Percentiles rank a stretch among this genome's conserved stretches.
Conservation (phyloP, 2,329 filamentous ascomycete genomes). For the Didymella exigua region DNA sequence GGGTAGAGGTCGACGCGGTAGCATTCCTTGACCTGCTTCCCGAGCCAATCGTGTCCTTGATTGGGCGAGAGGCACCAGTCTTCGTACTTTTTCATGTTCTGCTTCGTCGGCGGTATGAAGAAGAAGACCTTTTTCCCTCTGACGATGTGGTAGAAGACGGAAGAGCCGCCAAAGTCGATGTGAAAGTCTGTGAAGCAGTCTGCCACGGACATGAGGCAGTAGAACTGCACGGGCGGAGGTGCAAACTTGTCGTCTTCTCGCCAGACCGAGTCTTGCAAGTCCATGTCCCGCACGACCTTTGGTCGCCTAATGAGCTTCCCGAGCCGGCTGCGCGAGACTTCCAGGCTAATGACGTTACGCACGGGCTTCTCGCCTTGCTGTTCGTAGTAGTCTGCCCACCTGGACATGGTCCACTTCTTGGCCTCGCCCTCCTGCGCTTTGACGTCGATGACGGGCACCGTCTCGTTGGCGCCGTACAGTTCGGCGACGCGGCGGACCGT, state of each 20-base stretch:
- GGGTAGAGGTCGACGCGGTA: constrained; percentile 69
- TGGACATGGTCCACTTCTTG: constrained; percentile 67
- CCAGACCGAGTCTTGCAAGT: constrained; percentile 63
- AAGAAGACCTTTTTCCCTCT: constrained; percentile 74
- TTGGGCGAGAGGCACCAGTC: constrained; percentile 72
- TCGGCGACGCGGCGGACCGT: constrained; percentile 69
- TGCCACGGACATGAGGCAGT: constrained; percentile 72
- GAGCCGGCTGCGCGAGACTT: constrained; percentile 68
- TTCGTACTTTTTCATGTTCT: constrained; percentile 72
- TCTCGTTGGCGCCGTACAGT: constrained; percentile 66
- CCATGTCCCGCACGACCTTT: constrained; percentile 68
- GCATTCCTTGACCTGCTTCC: constrained; percentile 68
- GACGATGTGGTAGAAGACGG: constrained; percentile 72
- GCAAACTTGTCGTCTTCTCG: constrained; percentile 61
- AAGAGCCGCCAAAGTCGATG: constrained; percentile 73
- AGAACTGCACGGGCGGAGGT: constrained; percentile 69
- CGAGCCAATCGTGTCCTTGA: constrained; percentile 70
- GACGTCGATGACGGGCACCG: constrained; percentile 71
- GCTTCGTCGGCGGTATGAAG: constrained; percentile 71
- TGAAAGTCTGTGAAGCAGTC: constrained; percentile 76
- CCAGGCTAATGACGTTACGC: constrained; percentile 71
- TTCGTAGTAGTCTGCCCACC: constrained; percentile 72
- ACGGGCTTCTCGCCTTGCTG: constrained; percentile 66
- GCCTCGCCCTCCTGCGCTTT: constrained; percentile 70
- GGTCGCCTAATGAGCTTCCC: constrained; percentile 67